Evolutionary conservation across 1,284 basidiomycete species (phyloP).

Genomic region (Mycena sp.): DNA sequence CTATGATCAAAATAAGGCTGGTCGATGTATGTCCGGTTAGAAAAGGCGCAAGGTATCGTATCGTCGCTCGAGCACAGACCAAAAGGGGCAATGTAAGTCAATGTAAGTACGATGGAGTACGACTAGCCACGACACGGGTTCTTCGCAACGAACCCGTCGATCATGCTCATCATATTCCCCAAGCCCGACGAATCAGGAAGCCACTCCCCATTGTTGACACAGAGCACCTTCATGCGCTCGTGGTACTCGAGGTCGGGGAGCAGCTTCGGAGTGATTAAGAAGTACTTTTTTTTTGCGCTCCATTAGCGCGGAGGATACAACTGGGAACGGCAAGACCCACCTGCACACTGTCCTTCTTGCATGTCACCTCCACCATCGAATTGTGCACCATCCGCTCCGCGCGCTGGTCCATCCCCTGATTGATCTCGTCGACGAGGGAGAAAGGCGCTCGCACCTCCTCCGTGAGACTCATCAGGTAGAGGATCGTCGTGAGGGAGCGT

Average conservation of each 20-base stretch:
- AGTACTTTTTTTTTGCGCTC: too few species aligned
- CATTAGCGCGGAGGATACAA: too few species aligned
- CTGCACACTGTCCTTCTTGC: constrained; percentile 89
- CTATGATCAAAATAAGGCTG: too few species aligned
- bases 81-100: too few species aligned
- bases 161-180: constrained; percentile 78
- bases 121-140: too few species aligned
- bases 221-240: constrained; percentile 91
- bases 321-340: too few species aligned
- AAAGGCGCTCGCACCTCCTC: constrained; percentile 93
- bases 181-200: constrained; percentile 72
- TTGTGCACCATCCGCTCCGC: constrained; percentile 96
- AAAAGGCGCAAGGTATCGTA: too few species aligned
- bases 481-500: constrained; percentile 95
- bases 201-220: constrained; percentile 96
- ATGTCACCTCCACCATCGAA: constrained; percentile 94
- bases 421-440: constrained; percentile 97
- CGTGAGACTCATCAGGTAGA: constrained; percentile 96
- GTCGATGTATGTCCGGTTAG: too few species aligned
- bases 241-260: constrained; percentile 91
- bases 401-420: constrained; percentile 98
- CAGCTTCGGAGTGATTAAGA: constrained; percentile 98
- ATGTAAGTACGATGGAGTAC: too few species aligned
- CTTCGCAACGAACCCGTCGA: constrained; percentile 40
- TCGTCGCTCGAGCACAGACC: too few species aligned